A percentile compares a stretch with the other conserved stretches of the same genome.
Conservation (phyloP, 2,329 filamentous ascomycete species). For the Alternaria metachromatica region DNA sequence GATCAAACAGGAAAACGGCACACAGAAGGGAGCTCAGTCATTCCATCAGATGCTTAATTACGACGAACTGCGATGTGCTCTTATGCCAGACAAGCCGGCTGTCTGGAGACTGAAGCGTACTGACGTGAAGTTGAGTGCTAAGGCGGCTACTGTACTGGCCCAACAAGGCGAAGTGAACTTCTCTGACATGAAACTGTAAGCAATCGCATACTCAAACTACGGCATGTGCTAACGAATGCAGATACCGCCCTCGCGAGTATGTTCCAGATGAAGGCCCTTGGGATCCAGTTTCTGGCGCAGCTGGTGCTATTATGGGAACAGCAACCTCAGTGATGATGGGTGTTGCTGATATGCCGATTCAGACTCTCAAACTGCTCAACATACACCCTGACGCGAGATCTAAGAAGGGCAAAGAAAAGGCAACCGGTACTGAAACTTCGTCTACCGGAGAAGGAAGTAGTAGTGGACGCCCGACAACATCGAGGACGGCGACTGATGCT, state of each 20-base stretch:
- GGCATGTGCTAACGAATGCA: slow-evolving; percentile 21
- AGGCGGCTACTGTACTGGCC: slow-evolving; percentile 47
- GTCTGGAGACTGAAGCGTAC: slow-evolving; percentile 51
- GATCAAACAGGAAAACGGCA: slow-evolving; percentile 48
- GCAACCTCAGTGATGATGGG: slow-evolving; percentile 81
- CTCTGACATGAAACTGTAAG: slow-evolving; percentile 49
- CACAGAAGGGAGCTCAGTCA: slow-evolving; percentile 45
- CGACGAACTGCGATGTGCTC: slow-evolving; percentile 46
- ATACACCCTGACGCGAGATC: slow-evolving; percentile 51
- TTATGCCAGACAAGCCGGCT: slow-evolving; percentile 41
- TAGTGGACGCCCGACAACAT: slow-evolving; percentile 15
- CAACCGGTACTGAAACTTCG: slow-evolving; percentile 10
- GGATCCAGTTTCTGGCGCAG: slow-evolving; percentile 59
- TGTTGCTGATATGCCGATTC: slow-evolving; percentile 72
- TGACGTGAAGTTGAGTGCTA: slow-evolving; percentile 44
- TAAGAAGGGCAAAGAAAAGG: slow-evolving; percentile 38
- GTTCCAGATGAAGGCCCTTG: slow-evolving; percentile 49
- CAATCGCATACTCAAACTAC: not conserved
- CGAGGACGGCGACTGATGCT: slow-evolving; percentile 21
- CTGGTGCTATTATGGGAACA: slow-evolving; percentile 82
- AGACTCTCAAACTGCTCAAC: slow-evolving; percentile 58
- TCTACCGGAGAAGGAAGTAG: slow-evolving; percentile 23
- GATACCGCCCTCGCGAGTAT: slow-evolving; percentile 48
- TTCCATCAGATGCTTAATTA: slow-evolving; percentile 50
- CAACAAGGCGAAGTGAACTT: slow-evolving; percentile 47